Conservation (phyloP, 495 filamentous ascomycete genomes). For the Ramalina intermedia region DNA sequence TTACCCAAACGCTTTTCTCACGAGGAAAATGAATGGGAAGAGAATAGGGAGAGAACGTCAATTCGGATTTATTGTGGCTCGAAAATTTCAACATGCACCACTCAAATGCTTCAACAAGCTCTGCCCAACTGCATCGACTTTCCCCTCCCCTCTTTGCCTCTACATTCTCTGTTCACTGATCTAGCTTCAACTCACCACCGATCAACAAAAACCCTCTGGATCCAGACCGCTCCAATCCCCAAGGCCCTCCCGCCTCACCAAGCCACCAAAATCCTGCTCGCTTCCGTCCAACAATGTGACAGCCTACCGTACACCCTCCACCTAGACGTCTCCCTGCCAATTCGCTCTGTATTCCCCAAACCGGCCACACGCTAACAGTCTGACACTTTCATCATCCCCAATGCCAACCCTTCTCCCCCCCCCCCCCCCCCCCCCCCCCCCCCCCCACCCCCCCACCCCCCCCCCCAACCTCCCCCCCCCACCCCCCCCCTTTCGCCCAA, state of each 20-base stretch:
- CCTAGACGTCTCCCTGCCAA: too few species aligned
- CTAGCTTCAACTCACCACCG: neutral
- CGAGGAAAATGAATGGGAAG: too few species aligned
- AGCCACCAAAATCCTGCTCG: neutral
- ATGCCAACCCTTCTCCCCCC: neutral
- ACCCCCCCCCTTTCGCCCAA: neutral
- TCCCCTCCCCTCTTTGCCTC: neutral
- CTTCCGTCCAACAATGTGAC: neutral
- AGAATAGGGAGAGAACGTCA: too few species aligned
- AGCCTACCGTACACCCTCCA: neutral
- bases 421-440: neutral
- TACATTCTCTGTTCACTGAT: too few species aligned
- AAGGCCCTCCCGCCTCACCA: neutral
- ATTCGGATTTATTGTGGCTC: too few species aligned
- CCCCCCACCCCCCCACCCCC: slow-evolving; percentile 8
- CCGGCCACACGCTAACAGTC: neutral
- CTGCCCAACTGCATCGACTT: neutral
- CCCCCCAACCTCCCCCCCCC: slow-evolving; percentile 4
- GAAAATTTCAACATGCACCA: neutral
- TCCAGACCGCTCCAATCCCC: neutral
- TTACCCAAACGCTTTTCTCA: too few species aligned
- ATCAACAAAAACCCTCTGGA: neutral
- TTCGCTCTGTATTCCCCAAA: neutral
- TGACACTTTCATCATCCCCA: neutral
- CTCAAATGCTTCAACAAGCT: neutral